Conservation (phyloP, 2,329 filamentous ascomycete genomes). For the Penicillium nordicum region DNA sequence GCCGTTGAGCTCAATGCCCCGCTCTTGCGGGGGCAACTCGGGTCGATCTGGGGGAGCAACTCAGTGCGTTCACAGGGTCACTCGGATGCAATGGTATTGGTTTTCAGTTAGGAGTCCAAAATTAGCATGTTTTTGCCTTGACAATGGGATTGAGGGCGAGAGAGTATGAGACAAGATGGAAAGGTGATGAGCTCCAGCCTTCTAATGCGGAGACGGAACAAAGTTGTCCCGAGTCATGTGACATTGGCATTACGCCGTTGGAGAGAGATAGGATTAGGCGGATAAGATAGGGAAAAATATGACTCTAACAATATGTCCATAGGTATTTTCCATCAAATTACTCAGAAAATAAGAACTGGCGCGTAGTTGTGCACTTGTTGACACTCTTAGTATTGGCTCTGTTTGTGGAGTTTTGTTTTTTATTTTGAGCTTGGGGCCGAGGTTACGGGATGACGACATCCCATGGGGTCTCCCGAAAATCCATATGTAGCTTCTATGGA, state of each 20-base stretch:
- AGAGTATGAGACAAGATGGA: conserved; percentile 8
- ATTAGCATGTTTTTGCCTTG: background rate
- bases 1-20: conserved; percentile 22
- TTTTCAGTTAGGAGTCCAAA: background rate
- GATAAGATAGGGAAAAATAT: background rate
- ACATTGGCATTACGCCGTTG: background rate
- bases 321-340: background rate
- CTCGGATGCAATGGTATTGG: background rate
- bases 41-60: conserved; percentile 12
- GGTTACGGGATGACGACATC: conserved; percentile 20
- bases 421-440: conserved; percentile 1
- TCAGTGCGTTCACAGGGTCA: conserved; percentile 10
- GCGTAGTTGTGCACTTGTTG: background rate
- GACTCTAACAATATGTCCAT: background rate
- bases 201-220: conserved; percentile 24
- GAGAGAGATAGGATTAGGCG: background rate
- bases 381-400: background rate
- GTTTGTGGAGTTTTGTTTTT: background rate
- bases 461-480: background rate
- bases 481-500: background rate
- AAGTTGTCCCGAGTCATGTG: conserved; percentile 20
- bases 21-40: conserved; percentile 22
- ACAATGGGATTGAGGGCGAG: conserved; percentile 17
- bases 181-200: conserved; percentile 16
- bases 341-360: too few species aligned